Conservation (phyloP, 129 eudicot genomes). For the Escallonia herrerae region DNA sequence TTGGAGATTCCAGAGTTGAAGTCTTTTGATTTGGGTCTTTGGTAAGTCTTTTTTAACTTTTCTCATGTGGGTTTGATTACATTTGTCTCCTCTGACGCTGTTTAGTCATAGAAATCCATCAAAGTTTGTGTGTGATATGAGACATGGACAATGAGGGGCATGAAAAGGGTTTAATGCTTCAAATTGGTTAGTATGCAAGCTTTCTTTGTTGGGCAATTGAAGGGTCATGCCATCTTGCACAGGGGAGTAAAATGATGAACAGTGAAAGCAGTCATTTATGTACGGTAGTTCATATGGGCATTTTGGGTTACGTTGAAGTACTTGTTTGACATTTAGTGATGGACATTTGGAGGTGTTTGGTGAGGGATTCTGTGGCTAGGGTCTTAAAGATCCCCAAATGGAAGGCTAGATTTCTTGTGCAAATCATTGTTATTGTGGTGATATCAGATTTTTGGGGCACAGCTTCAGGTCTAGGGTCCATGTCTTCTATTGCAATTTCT, state of each 20-base stretch:
- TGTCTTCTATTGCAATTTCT: constrained; percentile 86
- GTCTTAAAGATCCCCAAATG: constrained; percentile 15
- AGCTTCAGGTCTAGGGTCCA: constrained; percentile 69
- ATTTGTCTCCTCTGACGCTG: constrained; percentile 4
- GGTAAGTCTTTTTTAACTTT: constrained; percentile 1
- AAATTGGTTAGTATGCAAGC: neutral
- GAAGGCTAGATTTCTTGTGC: constrained; percentile 21
- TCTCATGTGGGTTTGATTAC: constrained; percentile 7
- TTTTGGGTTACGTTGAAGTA: constrained; percentile 5
- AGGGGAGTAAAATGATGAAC: neutral
- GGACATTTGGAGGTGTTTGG: constrained; percentile 28
- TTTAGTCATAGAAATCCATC: constrained; percentile 7
- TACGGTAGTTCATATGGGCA: neutral
- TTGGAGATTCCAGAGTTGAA: neutral
- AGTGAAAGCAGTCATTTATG: neutral
- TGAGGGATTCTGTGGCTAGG: constrained; percentile 16
- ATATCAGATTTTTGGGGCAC: constrained; percentile 28
- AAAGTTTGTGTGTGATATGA: too few relatives aligned
- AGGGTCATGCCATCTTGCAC: neutral
- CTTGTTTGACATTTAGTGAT: constrained; percentile 23
- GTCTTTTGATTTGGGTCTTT: constrained; percentile 2
- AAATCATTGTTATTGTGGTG: constrained; percentile 30
- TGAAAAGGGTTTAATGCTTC: neutral
- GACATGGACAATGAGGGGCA: neutral
- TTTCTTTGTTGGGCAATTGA: neutral